Evolutionary conservation across 148 eudicot species (phyloP).

Genomic region (Beta vulgaris): DNA sequence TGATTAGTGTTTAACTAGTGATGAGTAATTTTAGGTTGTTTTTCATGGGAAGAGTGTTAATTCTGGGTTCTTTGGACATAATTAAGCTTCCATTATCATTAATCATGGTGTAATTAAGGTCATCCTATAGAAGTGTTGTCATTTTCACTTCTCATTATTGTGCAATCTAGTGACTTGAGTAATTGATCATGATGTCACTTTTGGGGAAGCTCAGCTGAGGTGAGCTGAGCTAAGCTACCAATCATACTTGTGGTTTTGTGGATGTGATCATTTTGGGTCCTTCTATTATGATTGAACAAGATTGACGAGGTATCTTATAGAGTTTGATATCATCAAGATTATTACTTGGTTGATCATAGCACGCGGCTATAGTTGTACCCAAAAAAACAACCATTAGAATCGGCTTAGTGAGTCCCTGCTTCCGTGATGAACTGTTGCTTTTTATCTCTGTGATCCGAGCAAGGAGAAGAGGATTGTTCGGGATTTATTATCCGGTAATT

Average conservation of each 20-base stretch:
- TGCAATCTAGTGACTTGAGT: conserved; percentile 38
- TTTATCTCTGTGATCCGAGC: too few species aligned
- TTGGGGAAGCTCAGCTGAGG: conserved; percentile 25
- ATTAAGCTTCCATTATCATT: neutral
- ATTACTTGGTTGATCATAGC: conserved; percentile 9
- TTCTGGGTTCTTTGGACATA: conserved; percentile 25
- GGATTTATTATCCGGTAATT: too few species aligned
- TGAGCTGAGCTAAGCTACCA: too few species aligned
- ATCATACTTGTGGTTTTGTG: conserved; percentile 15
- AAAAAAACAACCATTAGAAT: too few species aligned
- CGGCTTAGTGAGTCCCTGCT: too few species aligned
- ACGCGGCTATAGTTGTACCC: conserved; percentile 3
- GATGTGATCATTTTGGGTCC: conserved; percentile 9
- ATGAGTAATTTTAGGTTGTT: conserved; percentile 9
- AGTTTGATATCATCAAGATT: neutral
- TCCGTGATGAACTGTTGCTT: too few species aligned
- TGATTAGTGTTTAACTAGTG: conserved; percentile 18
- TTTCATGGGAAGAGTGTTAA: conserved; percentile 20
- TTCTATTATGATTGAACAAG: conserved; percentile 4
- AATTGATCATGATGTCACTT: conserved; percentile 39
- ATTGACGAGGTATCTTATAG: conserved; percentile 10
- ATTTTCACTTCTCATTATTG: conserved; percentile 9
- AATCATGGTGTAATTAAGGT: conserved; percentile 30
- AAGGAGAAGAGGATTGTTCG: too few species aligned
- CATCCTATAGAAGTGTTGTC: conserved; percentile 20